phyloP scores from a whole-genome alignment of 2,329 filamentous ascomycete genomes.

The Calonectria hongkongensis region DNA sequence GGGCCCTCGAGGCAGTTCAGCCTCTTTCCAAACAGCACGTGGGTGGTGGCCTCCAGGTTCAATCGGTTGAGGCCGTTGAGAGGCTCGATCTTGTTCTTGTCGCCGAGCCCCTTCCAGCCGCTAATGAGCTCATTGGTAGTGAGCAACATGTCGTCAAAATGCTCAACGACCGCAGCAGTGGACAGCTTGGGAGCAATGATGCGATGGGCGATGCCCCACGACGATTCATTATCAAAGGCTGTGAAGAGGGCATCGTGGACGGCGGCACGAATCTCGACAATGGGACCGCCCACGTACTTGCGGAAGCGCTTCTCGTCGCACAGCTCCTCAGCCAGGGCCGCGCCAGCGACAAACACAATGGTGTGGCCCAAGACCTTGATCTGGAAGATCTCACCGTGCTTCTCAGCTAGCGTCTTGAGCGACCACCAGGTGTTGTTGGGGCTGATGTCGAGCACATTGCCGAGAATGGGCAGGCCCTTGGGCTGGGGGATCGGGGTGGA shows the following conservation, averaged over 20 bases:
- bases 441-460: conserved; percentile 61
- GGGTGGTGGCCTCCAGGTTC: conserved; percentile 70
- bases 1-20: conserved; percentile 67
- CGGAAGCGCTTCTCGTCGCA: conserved; percentile 73
- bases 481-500: conserved; percentile 60
- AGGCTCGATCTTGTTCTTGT: conserved; percentile 64
- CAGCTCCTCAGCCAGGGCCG: conserved; percentile 68
- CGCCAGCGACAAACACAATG: conserved; percentile 68
- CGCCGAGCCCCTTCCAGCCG: conserved; percentile 67
- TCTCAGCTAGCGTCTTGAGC: conserved; percentile 59
- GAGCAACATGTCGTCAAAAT: conserved; percentile 69
- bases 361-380: conserved; percentile 59
- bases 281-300: conserved; percentile 71
- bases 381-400: conserved; percentile 63
- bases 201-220: conserved; percentile 71
- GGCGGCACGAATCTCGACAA: conserved; percentile 70
- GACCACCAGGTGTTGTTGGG: conserved; percentile 61
- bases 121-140: conserved; percentile 69
- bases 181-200: conserved; percentile 70
- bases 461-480: conserved; percentile 59
- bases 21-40: conserved; percentile 71
- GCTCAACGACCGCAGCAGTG: conserved; percentile 56
- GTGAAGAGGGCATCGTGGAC: conserved; percentile 73
- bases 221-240: conserved; percentile 68
- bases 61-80: conserved; percentile 71